phyloP scores from a whole-genome alignment of 2,329 filamentous ascomycete species.

The Zymoseptoria ardabiliae region DNA sequence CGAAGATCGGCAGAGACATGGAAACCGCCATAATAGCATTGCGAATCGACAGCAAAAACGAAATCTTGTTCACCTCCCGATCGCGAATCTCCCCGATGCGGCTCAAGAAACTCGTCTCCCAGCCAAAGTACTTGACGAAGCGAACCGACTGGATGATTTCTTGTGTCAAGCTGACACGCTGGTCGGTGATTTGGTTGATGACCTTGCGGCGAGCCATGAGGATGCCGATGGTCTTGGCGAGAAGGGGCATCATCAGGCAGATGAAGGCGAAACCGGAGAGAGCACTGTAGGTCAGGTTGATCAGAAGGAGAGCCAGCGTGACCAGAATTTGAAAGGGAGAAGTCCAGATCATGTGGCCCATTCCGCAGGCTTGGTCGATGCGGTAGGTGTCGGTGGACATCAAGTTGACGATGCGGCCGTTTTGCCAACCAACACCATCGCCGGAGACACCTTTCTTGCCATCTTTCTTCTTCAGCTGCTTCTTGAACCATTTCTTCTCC shows the following conservation, averaged over 20 bases:
- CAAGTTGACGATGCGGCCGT: slow-evolving; percentile 82
- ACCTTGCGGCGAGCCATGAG: slow-evolving; percentile 66
- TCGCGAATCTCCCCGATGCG: slow-evolving; percentile 66
- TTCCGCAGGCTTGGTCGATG: slow-evolving; percentile 75
- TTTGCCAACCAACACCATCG: slow-evolving; percentile 80
- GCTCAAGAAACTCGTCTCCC: slow-evolving; percentile 80
- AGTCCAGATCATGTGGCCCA: slow-evolving; percentile 91
- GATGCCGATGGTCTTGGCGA: slow-evolving; percentile 69
- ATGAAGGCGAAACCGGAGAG: slow-evolving; percentile 81
- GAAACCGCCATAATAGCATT: slow-evolving; percentile 80
- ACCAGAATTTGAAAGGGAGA: slow-evolving; percentile 71
- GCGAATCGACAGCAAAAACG: slow-evolving; percentile 71
- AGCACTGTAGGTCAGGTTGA: slow-evolving; percentile 87
- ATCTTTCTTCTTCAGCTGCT: slow-evolving; percentile 35
- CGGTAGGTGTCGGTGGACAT: slow-evolving; percentile 96
- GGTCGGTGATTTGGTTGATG: slow-evolving; percentile 93
- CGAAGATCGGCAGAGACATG: slow-evolving; percentile 83
- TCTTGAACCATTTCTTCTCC: slow-evolving; percentile 47
- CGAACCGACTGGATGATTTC: slow-evolving; percentile 86
- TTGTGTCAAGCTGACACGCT: slow-evolving; percentile 82
- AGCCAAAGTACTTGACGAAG: slow-evolving; percentile 95
- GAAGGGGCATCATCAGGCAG: slow-evolving; percentile 66
- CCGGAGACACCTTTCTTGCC: slow-evolving; percentile 48
- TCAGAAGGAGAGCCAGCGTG: slow-evolving; percentile 68
- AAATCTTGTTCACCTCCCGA: slow-evolving; percentile 75